phyloP scores from a whole-genome alignment of 179 eudicot species.

The Silene coronaria region DNA sequence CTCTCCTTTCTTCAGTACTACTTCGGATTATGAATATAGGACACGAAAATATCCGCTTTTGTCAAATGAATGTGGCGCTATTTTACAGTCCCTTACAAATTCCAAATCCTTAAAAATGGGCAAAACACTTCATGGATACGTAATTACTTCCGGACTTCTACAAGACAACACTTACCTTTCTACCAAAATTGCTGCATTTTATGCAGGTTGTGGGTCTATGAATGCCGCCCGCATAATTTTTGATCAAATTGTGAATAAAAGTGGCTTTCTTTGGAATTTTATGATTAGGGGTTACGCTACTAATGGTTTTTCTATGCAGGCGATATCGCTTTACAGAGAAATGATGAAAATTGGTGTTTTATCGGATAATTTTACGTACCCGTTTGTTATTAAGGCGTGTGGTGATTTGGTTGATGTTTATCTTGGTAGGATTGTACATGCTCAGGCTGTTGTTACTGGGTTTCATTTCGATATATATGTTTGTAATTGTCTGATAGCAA shows the following conservation, averaged over 20 bases:
- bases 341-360: conserved; percentile 23
- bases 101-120: conserved; percentile 14
- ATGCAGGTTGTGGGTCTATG: conserved; percentile 20
- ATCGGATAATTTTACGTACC: conserved; percentile 22
- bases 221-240: not conserved
- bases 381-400: conserved; percentile 24
- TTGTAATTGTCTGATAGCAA: conserved; percentile 24
- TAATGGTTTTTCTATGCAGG: conserved; percentile 3
- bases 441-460: conserved; percentile 18
- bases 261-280: conserved; percentile 20
- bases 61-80: conserved; percentile 12
- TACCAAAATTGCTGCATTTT: conserved; percentile 21
- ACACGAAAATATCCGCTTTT: not conserved
- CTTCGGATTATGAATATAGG: not conserved
- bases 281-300: conserved; percentile 15
- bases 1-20: not conserved
- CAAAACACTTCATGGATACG: conserved; percentile 9
- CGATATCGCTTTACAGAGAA: conserved; percentile 13
- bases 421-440: conserved; percentile 24
- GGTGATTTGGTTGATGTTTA: conserved; percentile 21
- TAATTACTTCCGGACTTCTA: conserved; percentile 17
- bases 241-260: conserved; percentile 12
- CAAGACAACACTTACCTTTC: conserved; percentile 11
- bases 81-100: conserved; percentile 18
- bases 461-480: conserved; percentile 25